Conservation (phyloP, 345 rosid species). For the Hibiscus syriacus region DNA sequence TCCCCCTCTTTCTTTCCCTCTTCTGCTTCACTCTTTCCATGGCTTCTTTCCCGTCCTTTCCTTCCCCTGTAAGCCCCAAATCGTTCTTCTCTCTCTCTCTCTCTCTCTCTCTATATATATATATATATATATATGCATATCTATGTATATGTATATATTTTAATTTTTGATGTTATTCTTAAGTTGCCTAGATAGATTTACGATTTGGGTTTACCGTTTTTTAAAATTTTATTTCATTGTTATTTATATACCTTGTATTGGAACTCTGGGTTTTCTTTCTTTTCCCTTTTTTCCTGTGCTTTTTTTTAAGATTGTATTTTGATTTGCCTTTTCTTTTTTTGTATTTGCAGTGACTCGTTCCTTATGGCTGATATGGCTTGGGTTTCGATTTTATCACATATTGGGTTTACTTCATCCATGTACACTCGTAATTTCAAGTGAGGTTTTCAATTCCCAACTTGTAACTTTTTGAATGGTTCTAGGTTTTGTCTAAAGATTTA, state of each 20-base stretch:
- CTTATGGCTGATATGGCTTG: slow-evolving; percentile 33
- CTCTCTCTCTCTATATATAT: not conserved
- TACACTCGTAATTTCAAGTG: slow-evolving; percentile 4
- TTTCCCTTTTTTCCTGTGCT: not conserved
- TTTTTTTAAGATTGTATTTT: not conserved
- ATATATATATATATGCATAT: too few relatives aligned
- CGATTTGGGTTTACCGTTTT: slow-evolving; percentile 3
- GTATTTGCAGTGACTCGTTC: slow-evolving; percentile 25
- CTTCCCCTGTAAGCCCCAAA: slow-evolving; percentile 35
- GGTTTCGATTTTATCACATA: slow-evolving; percentile 15
- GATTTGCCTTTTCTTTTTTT: slow-evolving; percentile 13
- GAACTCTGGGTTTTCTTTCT: not conserved
- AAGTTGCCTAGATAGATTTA: slow-evolving; percentile 2
- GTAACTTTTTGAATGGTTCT: not conserved
- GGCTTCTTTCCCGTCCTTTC: slow-evolving; percentile 17
- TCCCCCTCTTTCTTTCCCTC: slow-evolving; percentile 2
- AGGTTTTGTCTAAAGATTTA: not conserved
- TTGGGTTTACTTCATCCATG: not conserved
- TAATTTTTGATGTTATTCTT: not conserved
- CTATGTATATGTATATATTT: not conserved
- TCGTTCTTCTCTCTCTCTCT: slow-evolving; percentile 16
- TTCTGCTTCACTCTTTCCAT: slow-evolving; percentile 23
- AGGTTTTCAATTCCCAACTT: not conserved
- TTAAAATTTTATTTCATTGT: not conserved
- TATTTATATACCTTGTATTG: not conserved